Base-by-base conservation (phyloP, 768 basidiomycete species). In the Dioszegia crocea region DNA sequence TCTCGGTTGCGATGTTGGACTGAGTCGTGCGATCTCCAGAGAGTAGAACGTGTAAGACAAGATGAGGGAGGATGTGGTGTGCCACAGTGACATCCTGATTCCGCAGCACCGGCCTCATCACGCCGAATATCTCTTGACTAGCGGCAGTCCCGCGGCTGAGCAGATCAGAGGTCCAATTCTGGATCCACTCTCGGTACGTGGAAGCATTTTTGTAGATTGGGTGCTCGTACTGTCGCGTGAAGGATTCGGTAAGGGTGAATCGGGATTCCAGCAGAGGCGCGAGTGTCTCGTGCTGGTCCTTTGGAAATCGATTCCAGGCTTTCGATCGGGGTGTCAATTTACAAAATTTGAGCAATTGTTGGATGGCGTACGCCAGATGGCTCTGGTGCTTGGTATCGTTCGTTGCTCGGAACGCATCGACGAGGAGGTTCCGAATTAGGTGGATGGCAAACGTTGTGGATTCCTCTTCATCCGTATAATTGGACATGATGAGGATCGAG, bases 181-280 rank as follows among this genome's bases (percentile, higher is more conserved):
- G 91, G 31, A 98, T 83, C 96, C 96, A 99, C 76, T 98, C 93
- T 40, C 93, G 85, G 77, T 97, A 99, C 0, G 91, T 94, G 1
- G 83, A 74, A 57, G 85, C 82, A 4, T 78, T 78, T 0, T 84
- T 82, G 77, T 97, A 99, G 56, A 98, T 85, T 2, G 94, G 93
- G 63, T 86, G 84, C 2, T 79, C 65, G 11, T 78, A 79, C 1
- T 76, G 68, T 51, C 62, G 63, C 2, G 67, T 60, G 2, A 74
- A 62, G 29, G 79, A 79, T 26, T 82, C 80, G 16, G 80, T 80
- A 16, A 86, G 77, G 3, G 81, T 62, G 50, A 71, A 76, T 4
- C 68, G 60, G 44, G 68, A 68, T 60, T 85, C 87, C 12, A 97
- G 82, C 19, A 98, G 80, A 0, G 94, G 91, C 0, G 89, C 84